Evolutionary conservation across 805 yeast genomes (phyloP).

Genomic region (Hanseniaspora guilliermondii): DNA sequence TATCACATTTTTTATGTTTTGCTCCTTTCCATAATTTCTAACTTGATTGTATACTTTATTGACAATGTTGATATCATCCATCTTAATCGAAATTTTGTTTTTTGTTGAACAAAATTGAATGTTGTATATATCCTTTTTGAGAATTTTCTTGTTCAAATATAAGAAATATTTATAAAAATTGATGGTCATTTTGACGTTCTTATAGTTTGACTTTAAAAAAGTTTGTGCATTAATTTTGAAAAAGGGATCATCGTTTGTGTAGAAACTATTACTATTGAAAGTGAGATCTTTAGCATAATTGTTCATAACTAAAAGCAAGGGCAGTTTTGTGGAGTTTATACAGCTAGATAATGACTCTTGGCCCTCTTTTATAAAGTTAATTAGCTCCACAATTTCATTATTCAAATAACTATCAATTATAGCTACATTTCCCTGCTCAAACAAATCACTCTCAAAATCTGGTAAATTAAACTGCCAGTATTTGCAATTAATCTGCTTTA

Average conservation of each 20-base stretch:
- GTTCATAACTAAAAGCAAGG: background rate
- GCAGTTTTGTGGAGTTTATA: background rate
- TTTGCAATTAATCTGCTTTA: background rate
- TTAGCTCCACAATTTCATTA: background rate
- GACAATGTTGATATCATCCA: background rate
- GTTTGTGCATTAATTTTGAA: background rate
- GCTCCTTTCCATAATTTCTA: background rate
- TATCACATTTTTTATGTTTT: background rate
- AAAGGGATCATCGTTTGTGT: background rate
- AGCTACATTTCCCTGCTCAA: background rate
- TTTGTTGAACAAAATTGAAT: background rate
- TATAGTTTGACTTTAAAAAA: slow-evolving; percentile 1
- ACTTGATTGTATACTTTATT: background rate
- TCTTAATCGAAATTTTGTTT: background rate
- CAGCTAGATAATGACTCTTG: background rate
- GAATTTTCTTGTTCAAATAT: background rate
- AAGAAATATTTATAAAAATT: slow-evolving; percentile 3
- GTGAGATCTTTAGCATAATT: background rate
- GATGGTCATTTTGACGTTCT: background rate
- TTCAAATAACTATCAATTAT: slow-evolving; percentile 1
- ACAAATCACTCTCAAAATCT: background rate
- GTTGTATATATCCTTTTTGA: background rate
- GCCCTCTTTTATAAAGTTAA: background rate
- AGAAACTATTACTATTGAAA: background rate
- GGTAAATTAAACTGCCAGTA: slow-evolving; percentile 10